Conservation (phyloP, 1,139 yeast species). For the Saccharomyces hybrid region DNA sequence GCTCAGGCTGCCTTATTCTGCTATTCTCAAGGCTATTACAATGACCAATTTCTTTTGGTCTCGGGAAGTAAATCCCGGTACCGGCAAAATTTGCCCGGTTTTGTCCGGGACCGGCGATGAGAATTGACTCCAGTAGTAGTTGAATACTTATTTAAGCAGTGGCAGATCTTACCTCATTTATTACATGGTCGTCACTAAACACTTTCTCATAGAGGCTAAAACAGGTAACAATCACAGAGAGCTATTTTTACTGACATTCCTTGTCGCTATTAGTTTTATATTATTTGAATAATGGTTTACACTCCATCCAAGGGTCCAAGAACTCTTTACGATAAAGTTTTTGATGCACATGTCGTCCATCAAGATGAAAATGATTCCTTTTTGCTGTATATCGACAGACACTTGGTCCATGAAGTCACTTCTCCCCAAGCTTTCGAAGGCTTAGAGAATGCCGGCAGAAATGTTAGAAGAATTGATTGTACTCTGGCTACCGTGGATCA, state of each 20-base stretch:
- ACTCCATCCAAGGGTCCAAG: conserved; percentile 37
- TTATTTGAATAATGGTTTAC: conserved; percentile 23
- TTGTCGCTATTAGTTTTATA: not conserved
- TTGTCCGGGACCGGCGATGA: not conserved
- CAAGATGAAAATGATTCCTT: conserved; percentile 77
- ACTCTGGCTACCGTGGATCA: conserved; percentile 97
- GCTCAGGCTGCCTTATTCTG: not conserved
- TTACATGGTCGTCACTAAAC: not conserved
- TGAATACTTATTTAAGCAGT: not conserved
- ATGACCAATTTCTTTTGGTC: not conserved
- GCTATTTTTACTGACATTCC: not conserved
- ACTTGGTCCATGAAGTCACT: conserved; percentile 94
- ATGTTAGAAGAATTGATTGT: conserved; percentile 87
- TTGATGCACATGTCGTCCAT: conserved; percentile 88
- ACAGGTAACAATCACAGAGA: not conserved
- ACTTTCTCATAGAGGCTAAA: not conserved
- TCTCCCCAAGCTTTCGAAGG: conserved; percentile 99
- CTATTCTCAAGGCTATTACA: no score
- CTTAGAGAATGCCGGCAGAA: conserved; percentile 74
- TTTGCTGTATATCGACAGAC: conserved; percentile 88
- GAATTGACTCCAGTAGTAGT: not conserved
- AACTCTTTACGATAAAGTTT: conserved; percentile 93
- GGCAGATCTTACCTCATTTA: not conserved
- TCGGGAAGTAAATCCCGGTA: not conserved
- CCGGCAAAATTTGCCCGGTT: not conserved